A percentile compares a stretch with the other conserved stretches of the same genome.
Evolutionary conservation across 495 filamentous ascomycete species (phyloP).

Genomic region (Penicillium roqueforti): DNA sequence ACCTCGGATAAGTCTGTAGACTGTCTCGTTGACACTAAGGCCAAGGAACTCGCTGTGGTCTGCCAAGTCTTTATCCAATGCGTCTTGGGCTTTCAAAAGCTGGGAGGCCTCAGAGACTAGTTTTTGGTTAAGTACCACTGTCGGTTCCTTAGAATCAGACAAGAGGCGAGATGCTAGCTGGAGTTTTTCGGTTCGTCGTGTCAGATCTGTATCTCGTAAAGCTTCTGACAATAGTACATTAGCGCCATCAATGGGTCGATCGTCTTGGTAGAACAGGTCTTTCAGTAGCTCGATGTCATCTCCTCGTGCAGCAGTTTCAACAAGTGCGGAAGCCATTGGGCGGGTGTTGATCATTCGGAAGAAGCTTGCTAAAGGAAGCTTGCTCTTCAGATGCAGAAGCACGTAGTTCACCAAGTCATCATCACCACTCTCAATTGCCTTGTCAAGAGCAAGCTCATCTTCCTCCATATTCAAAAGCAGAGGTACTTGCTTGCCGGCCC

Average conservation of each 20-base stretch:
- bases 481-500: slow-evolving; percentile 91
- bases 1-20: slow-evolving; percentile 72
- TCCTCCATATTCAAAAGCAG: slow-evolving; percentile 94
- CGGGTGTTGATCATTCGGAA: slow-evolving; percentile 88
- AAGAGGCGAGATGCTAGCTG: slow-evolving; percentile 75
- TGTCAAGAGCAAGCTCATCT: slow-evolving; percentile 91
- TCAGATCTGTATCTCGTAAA: slow-evolving; percentile 57
- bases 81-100: slow-evolving; percentile 79
- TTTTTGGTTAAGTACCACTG: slow-evolving; percentile 61
- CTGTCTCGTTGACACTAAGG: slow-evolving; percentile 81
- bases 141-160: slow-evolving; percentile 74
- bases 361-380: slow-evolving; percentile 83
- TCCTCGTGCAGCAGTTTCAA: slow-evolving; percentile 73
- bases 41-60: slow-evolving; percentile 67
- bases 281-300: slow-evolving; percentile 83
- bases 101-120: slow-evolving; percentile 71
- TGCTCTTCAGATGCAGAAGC: slow-evolving; percentile 82
- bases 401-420: slow-evolving; percentile 89
- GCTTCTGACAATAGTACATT: slow-evolving; percentile 83
- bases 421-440: slow-evolving; percentile 93
- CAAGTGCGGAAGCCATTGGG: slow-evolving; percentile 81
- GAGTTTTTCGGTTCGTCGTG: slow-evolving; percentile 75
- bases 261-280: slow-evolving; percentile 96
- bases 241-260: slow-evolving; percentile 83
- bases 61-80: slow-evolving; percentile 72